Conservation (phyloP, 208 protist genomes). For the Leishmania tropica region DNA sequence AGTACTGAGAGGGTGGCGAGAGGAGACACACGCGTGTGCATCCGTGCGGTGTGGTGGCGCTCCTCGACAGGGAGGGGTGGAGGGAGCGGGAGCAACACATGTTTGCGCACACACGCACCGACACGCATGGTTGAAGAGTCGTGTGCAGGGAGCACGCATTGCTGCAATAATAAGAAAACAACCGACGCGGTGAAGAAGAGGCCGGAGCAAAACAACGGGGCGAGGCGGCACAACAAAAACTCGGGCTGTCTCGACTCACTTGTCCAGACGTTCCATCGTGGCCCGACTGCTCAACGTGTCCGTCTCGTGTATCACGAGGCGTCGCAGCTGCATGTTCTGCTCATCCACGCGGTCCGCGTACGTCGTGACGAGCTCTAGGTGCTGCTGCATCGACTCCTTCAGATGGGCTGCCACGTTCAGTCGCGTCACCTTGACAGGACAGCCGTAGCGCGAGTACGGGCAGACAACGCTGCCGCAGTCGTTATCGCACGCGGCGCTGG, state of each 20-base stretch:
- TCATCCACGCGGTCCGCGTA: constrained; percentile 74
- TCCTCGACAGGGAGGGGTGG: neutral
- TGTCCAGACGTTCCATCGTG: constrained; percentile 3
- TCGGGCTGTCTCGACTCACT: neutral
- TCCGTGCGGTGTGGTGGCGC: neutral
- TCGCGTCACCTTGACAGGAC: constrained; percentile 47
- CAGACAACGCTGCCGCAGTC: constrained; percentile 34
- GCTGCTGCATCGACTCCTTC: constrained; percentile 48
- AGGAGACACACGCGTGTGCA: neutral
- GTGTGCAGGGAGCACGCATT: constrained; percentile 1
- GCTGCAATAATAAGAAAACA: neutral
- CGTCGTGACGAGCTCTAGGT: constrained; percentile 64
- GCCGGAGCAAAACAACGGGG: neutral
- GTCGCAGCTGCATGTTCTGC: constrained; percentile 74
- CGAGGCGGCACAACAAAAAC: constrained; percentile 14
- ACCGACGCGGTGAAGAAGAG: constrained; percentile 6
- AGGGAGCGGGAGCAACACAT: neutral
- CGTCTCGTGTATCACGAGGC: constrained; percentile 43
- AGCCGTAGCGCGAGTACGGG: constrained; percentile 79
- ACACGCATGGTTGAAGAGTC: neutral
- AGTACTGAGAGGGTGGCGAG: neutral
- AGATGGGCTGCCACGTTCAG: constrained; percentile 55
- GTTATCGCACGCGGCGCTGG: neutral
- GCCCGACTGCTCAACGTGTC: constrained; percentile 26
- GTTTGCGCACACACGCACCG: neutral